phyloP scores from a whole-genome alignment of 2,329 filamentous ascomycete species.

The Cercospora zeina region DNA sequence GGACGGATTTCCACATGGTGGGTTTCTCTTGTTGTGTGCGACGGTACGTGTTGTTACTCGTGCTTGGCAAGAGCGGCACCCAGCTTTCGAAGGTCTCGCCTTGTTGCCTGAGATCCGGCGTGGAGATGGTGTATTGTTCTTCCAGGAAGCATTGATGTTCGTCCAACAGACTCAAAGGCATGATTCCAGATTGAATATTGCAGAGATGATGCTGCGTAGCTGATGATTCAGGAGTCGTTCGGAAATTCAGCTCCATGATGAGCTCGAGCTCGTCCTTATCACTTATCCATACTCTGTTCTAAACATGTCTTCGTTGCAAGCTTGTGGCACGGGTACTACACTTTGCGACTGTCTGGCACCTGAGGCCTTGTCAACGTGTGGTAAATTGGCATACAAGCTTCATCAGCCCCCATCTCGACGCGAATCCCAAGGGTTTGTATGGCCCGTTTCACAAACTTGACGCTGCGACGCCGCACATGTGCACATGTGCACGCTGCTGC shows the following conservation, averaged over 20 bases:
- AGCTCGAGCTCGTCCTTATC: not conserved
- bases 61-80: slow-evolving; percentile 10
- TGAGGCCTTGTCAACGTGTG: slow-evolving; percentile 14
- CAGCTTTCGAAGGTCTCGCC: slow-evolving; percentile 15
- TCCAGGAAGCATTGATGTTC: slow-evolving; percentile 24
- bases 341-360: slow-evolving; percentile 5
- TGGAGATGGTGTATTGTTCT: slow-evolving; percentile 18
- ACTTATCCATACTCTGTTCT: slow-evolving; percentile 10
- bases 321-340: slow-evolving; percentile 10
- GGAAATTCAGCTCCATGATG: not conserved
- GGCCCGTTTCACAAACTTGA: slow-evolving; percentile 10
- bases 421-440: slow-evolving; percentile 13
- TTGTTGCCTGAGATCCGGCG: slow-evolving; percentile 7
- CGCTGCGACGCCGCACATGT: slow-evolving; percentile 13
- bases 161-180: slow-evolving; percentile 18
- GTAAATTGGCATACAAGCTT: slow-evolving; percentile 8
- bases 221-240: not conserved
- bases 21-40: slow-evolving; percentile 12
- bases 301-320: slow-evolving; percentile 4
- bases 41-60: slow-evolving; percentile 5
- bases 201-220: not conserved
- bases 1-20: slow-evolving; percentile 20
- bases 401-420: slow-evolving; percentile 1
- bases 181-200: slow-evolving; percentile 6
- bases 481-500: slow-evolving; percentile 10